Base-by-base conservation (phyloP, 257 asterid genomes). In the Asclepias syriaca region DNA sequence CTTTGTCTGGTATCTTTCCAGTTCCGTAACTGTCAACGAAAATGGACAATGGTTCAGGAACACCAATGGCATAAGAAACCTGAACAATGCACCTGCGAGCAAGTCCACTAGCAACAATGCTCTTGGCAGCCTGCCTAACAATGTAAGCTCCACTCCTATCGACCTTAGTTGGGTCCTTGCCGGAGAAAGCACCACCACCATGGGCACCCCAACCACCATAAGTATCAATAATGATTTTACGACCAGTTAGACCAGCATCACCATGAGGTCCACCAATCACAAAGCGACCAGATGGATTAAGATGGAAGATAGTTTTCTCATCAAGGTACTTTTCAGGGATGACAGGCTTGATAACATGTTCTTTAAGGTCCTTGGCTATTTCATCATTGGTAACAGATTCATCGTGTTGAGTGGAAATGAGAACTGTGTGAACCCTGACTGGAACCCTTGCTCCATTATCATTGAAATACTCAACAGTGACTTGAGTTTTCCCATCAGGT, bases 131-230 rank as follows among this genome's bases (percentile, higher is more conserved):
- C 71, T 84, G 86, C 69, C 88, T 72, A 1, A 84, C 88, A 0
- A 84, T 66, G 59, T 84, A 84, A 11, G 88, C 88, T 57, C 86
- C 88, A 49, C 88, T 84, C 22, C 88, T 69, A 77, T 84, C 88
- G 0, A 84, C 88, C 86, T 84, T 84, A 19, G 86, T 84, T 8
- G 88, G 88, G 77, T 84, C 88, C 66, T 84, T 81, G 0, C 88
- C 86, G 0, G 88, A 84, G 82, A 84, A 84, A 14, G 87, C 87
- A 65, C 85, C 87, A 18, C 87, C 87, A 57, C 87, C 87, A 27
- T 81, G 84, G 51, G 85, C 87, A 43, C 87, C 87, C 87, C 87
- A 84, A 15, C 87, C 85, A 56, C 87, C 87, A 11, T 84, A 82
- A 0, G 88, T 81, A 79, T 84, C 88, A 0, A 84, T 82, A 39